Evolutionary conservation across 1,284 basidiomycete species (phyloP).

Genomic region (Malassezia yamatoensis): DNA sequence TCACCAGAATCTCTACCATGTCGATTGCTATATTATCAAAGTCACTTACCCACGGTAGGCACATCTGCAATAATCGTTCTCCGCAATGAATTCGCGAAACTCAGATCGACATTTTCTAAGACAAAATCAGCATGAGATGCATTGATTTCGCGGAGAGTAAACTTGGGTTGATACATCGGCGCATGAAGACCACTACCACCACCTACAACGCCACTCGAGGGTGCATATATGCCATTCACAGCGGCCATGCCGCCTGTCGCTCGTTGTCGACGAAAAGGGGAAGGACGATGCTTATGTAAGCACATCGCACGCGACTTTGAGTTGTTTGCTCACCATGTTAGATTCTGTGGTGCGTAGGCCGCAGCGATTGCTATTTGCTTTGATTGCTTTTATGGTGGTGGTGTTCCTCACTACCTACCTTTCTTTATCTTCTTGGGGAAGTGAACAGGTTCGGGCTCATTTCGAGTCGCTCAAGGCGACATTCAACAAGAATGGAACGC

Average conservation of each 20-base stretch:
- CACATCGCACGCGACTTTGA: too few species aligned
- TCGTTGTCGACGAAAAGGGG: neutral
- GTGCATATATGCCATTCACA: constrained; percentile 13
- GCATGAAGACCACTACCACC: neutral
- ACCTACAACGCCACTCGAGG: neutral
- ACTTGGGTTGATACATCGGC: constrained; percentile 21
- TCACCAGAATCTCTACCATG: constrained; percentile 82
- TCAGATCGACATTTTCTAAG: constrained; percentile 41
- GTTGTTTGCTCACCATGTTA: constrained; percentile 5
- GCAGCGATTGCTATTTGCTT: constrained; percentile 12
- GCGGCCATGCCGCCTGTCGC: constrained; percentile 8
- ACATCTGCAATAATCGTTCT: constrained; percentile 46
- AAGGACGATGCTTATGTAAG: too few species aligned
- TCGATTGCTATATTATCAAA: constrained; percentile 62
- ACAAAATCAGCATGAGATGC: constrained; percentile 37
- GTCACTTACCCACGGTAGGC: constrained; percentile 33
- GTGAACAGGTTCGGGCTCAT: constrained; percentile 8
- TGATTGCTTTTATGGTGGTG: constrained; percentile 9
- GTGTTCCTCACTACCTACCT: constrained; percentile 10
- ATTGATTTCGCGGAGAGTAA: constrained; percentile 33
- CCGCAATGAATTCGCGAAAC: constrained; percentile 44
- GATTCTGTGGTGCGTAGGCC: constrained; percentile 14
- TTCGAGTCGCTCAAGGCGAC: constrained; percentile 5
- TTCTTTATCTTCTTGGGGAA: constrained; percentile 10
- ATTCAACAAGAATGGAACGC: neutral